phyloP scores from a whole-genome alignment of 2,329 filamentous ascomycete species.

The Botryotinia calthae region DNA sequence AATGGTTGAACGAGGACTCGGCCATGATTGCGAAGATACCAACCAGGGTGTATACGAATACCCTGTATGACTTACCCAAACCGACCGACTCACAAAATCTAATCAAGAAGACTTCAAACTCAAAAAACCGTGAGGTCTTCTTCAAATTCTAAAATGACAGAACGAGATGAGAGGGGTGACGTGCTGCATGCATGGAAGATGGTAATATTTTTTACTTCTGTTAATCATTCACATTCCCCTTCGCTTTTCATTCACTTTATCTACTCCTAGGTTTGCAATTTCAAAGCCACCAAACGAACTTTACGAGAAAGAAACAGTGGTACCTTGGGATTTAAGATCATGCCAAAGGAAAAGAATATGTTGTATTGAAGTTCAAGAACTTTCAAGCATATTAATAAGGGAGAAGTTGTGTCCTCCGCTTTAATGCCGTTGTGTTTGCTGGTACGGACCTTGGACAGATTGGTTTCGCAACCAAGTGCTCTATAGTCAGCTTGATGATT shows the following conservation, averaged over 20 bases:
- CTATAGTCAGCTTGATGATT: background rate
- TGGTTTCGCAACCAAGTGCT: background rate
- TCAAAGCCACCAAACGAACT: background rate
- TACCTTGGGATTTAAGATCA: background rate
- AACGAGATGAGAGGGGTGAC: background rate
- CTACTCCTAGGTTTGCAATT: background rate
- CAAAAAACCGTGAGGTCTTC: background rate
- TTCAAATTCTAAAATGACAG: background rate
- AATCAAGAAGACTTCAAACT: background rate
- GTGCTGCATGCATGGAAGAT: background rate
- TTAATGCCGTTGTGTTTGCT: background rate
- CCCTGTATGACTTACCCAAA: background rate
- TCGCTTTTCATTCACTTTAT: background rate
- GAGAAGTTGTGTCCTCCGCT: no score
- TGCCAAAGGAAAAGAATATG: background rate
- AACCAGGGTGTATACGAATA: background rate
- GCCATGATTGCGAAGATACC: background rate
- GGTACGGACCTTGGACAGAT: background rate
- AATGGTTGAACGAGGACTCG: background rate
- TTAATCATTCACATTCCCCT: background rate
- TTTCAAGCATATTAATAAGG: background rate
- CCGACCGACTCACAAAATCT: background rate
- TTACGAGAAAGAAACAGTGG: background rate
- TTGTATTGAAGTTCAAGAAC: background rate
- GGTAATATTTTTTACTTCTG: background rate